Conservation (phyloP, 176 grass and related monocot species). For the Carex myosuroides region DNA sequence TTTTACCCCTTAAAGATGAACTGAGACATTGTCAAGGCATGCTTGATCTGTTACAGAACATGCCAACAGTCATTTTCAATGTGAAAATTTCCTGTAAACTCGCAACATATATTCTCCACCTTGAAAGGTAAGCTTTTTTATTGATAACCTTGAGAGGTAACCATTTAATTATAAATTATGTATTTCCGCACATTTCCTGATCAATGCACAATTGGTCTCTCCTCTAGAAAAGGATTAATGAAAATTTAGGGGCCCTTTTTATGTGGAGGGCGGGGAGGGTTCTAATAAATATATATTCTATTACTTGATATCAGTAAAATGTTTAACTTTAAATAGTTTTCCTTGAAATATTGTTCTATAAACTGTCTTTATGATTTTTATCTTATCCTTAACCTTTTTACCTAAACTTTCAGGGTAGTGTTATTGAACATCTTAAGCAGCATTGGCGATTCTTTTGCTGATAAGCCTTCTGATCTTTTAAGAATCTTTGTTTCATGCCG, state of each 20-base stretch:
- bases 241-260: neutral
- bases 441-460: slow-evolving; percentile 32
- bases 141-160: neutral
- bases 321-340: neutral
- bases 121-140: slow-evolving; percentile 65
- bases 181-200: neutral
- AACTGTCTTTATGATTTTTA: neutral
- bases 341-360: neutral
- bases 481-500: slow-evolving; percentile 73
- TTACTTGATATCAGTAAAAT: neutral
- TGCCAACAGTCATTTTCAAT: slow-evolving; percentile 64
- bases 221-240: neutral
- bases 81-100: slow-evolving; percentile 38
- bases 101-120: slow-evolving; percentile 74
- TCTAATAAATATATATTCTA: neutral
- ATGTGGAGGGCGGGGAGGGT: neutral
- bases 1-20: slow-evolving; percentile 32
- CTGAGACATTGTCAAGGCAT: slow-evolving; percentile 57
- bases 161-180: slow-evolving; percentile 3
- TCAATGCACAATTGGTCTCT: neutral
- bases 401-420: slow-evolving; percentile 41
- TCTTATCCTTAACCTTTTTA: slow-evolving; percentile 16
- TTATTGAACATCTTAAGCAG: slow-evolving; percentile 40
- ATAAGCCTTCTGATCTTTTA: slow-evolving; percentile 36
- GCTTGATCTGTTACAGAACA: slow-evolving; percentile 51